Conservation (phyloP, 1,139 yeast species). For the Nadsonia commutata region DNA sequence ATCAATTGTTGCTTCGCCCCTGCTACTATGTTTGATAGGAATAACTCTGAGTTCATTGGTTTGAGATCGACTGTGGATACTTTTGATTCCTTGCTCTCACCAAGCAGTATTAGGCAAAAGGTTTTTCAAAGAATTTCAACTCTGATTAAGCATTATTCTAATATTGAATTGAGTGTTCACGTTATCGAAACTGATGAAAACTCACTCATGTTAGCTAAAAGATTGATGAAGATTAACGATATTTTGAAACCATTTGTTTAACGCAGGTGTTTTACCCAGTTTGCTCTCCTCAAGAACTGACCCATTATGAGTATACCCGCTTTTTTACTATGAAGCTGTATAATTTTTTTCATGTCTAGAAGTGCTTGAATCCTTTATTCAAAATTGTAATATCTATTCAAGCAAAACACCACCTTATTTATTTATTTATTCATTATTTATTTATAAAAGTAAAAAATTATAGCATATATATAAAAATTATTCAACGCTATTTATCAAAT, state of each 20-base stretch:
- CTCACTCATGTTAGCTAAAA: slow-evolving; percentile 16
- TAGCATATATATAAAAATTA: too few species aligned
- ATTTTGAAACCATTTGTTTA: slow-evolving; percentile 19
- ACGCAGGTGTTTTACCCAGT: too few species aligned
- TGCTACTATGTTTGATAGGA: slow-evolving; percentile 7
- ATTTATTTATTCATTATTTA: too few species aligned
- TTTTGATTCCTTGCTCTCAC: slow-evolving; percentile 16
- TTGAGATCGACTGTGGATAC: slow-evolving; percentile 11
- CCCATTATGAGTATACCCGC: too few species aligned
- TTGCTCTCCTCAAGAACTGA: too few species aligned
- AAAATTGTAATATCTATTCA: too few species aligned
- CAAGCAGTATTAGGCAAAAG: slow-evolving; percentile 7
- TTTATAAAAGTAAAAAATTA: too few species aligned
- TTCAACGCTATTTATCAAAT: slow-evolving; percentile 2
- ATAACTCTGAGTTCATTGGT: slow-evolving; percentile 13
- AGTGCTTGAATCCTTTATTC: too few species aligned
- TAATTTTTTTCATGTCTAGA: too few species aligned
- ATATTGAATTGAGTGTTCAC: slow-evolving; percentile 22
- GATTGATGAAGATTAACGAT: slow-evolving; percentile 17
- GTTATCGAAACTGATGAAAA: slow-evolving; percentile 20
- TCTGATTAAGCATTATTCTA: slow-evolving; percentile 19
- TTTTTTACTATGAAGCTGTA: too few species aligned
- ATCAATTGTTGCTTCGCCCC: slow-evolving; percentile 15
- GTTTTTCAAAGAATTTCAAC: slow-evolving; percentile 19
- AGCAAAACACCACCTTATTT: too few species aligned